Evolutionary conservation across 345 rosid species (phyloP).

Genomic region (Dovyalis caffra): DNA sequence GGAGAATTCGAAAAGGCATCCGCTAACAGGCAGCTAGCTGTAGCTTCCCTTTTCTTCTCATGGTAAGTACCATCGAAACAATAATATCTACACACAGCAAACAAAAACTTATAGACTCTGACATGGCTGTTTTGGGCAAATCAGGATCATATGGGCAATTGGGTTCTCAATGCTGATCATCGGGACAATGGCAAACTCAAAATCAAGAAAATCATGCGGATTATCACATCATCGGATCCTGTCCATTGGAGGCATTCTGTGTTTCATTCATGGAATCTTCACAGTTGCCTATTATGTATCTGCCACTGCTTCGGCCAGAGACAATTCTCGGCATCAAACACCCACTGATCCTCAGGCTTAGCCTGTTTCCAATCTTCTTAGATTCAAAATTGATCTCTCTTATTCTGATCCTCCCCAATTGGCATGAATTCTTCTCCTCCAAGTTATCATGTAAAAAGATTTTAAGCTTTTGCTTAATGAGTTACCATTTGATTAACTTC

Average conservation of each 20-base stretch:
- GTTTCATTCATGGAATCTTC: conserved; percentile 81
- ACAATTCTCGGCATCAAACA: conserved; percentile 11
- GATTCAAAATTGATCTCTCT: neutral
- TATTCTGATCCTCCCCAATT: neutral
- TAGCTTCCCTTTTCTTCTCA: conserved; percentile 72
- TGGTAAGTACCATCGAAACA: conserved; percentile 43
- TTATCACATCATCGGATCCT: conserved; percentile 58
- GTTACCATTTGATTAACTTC: neutral
- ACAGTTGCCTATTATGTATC: conserved; percentile 67
- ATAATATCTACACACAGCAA: neutral
- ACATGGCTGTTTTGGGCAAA: neutral
- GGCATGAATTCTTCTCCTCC: neutral
- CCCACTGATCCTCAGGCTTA: neutral
- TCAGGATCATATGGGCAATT: conserved; percentile 66
- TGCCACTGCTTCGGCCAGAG: conserved; percentile 56
- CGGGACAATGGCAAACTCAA: conserved; percentile 63
- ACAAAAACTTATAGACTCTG: neutral
- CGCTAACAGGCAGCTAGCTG: conserved; percentile 72
- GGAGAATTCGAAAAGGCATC: conserved; percentile 44
- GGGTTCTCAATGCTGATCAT: conserved; percentile 72
- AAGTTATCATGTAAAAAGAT: neutral
- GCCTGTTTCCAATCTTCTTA: neutral
- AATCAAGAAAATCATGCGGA: conserved; percentile 63
- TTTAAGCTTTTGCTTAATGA: neutral
- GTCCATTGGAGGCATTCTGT: conserved; percentile 70